These are phyloP conservation scores for Paratinospora sagittata DNA, from an alignment of 164 flowering plant species.

Conservation along the genomic window DNA sequence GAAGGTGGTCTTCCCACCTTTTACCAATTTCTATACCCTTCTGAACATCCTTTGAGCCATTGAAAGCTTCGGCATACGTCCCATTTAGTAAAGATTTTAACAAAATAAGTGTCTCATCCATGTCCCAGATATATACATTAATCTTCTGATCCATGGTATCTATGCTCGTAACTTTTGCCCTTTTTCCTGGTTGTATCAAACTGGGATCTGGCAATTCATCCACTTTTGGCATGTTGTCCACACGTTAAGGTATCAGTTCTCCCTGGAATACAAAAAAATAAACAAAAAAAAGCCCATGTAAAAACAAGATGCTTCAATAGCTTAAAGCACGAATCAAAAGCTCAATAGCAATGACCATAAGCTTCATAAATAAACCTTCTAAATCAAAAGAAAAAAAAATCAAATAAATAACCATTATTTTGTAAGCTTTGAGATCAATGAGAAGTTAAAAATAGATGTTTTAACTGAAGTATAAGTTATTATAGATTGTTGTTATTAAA, in stretches of 20 bases:
- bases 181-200: constrained; percentile 13
- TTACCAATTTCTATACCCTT: constrained; percentile 70
- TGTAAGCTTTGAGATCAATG: too few relatives aligned
- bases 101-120: constrained; percentile 95
- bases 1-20: constrained; percentile 77
- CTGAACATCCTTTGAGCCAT: constrained; percentile 62
- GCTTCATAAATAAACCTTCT: too few relatives aligned
- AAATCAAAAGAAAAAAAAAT: too few relatives aligned
- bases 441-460: too few relatives aligned
- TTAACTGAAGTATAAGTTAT: too few relatives aligned
- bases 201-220: constrained; percentile 17
- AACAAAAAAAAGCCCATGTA: too few relatives aligned
- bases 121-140: constrained; percentile 87
- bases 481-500: too few relatives aligned
- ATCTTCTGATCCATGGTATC: constrained; percentile 26
- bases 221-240: constrained; percentile 10
- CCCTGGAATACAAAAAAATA: constrained; percentile 12
- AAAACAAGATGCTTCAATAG: too few relatives aligned
- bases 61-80: constrained; percentile 61
- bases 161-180: constrained; percentile 11
- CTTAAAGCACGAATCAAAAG: too few relatives aligned
- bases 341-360: too few relatives aligned
- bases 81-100: constrained; percentile 82
- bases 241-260: constrained; percentile 8
- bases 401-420: too few relatives aligned